Percentiles rank a stretch among this genome's conserved stretches.
phyloP scores from a whole-genome alignment of 2,329 filamentous ascomycete species.

The Neophaeococcomyces aloes region DNA sequence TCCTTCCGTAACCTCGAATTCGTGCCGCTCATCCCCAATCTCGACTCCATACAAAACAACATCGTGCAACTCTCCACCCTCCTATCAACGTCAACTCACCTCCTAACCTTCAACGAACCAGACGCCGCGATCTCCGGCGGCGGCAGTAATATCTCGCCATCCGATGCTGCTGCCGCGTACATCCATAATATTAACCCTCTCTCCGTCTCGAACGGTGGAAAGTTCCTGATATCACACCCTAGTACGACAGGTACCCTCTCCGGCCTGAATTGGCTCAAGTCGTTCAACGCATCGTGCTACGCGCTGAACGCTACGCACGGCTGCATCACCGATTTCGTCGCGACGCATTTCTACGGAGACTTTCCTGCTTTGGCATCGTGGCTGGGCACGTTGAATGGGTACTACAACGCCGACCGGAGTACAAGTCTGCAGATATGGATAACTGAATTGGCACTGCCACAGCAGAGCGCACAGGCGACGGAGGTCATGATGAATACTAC shows the following conservation, averaged over 20 bases:
- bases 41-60: conserved; percentile 33
- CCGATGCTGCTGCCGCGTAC: conserved; percentile 57
- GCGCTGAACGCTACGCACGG: conserved; percentile 45
- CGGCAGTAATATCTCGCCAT: conserved; percentile 52
- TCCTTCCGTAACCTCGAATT: conserved; percentile 51
- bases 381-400: conserved; percentile 24
- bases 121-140: conserved; percentile 48
- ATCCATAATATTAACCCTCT: conserved; percentile 61
- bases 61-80: conserved; percentile 54
- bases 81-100: conserved; percentile 52
- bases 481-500: conserved; percentile 60
- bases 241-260: conserved; percentile 52
- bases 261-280: conserved; percentile 56
- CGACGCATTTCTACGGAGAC: conserved; percentile 40
- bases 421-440: conserved; percentile 50
- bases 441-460: conserved; percentile 59
- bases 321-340: conserved; percentile 41
- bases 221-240: conserved; percentile 52
- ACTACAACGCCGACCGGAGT: conserved; percentile 40
- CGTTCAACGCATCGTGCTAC: conserved; percentile 37
- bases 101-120: conserved; percentile 72
- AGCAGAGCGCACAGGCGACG: conserved; percentile 46
- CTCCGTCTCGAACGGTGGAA: conserved; percentile 47
- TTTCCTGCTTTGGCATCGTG: conserved; percentile 29
- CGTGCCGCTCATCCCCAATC: conserved; percentile 72